phyloP scores from a whole-genome alignment of 176 grass and related monocot genomes.

The Paspalum notatum region DNA sequence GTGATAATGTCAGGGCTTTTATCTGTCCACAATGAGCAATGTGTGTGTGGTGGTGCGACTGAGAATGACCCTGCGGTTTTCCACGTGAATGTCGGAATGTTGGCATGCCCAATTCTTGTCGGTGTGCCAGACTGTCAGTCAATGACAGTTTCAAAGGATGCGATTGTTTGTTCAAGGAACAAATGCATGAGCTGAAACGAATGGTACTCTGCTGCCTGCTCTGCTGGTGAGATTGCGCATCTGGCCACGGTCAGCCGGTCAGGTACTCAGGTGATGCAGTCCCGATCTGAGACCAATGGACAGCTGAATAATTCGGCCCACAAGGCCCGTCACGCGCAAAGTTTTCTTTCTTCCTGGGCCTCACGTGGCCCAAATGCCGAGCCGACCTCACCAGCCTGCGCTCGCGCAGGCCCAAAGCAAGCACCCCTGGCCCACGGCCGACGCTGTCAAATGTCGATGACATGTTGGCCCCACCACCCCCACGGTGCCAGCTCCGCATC shows the following conservation, averaged over 20 bases:
- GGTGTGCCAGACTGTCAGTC: neutral
- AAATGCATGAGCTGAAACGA: neutral
- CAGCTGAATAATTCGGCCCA: neutral
- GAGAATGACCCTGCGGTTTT: neutral
- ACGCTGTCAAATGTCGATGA: neutral
- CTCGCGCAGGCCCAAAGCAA: neutral
- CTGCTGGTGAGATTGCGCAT: too few relatives aligned
- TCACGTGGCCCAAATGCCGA: neutral
- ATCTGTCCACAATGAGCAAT: neutral
- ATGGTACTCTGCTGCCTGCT: neutral
- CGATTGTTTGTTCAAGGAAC: neutral
- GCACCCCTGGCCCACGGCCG: neutral
- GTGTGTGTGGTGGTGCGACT: neutral
- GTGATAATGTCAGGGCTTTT: constrained; percentile 7
- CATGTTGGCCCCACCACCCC: neutral
- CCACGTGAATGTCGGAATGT: neutral
- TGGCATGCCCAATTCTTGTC: neutral
- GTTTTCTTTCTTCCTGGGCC: neutral
- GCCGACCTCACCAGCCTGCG: neutral
- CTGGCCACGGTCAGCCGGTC: too few relatives aligned
- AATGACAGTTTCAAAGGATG: neutral
- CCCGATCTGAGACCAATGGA: too few relatives aligned
- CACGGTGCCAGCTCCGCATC: neutral
- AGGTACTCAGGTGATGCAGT: too few relatives aligned
- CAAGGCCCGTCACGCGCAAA: neutral